Conservation (phyloP, 1,139 yeast species). For the Eremothecium gossypii region DNA sequence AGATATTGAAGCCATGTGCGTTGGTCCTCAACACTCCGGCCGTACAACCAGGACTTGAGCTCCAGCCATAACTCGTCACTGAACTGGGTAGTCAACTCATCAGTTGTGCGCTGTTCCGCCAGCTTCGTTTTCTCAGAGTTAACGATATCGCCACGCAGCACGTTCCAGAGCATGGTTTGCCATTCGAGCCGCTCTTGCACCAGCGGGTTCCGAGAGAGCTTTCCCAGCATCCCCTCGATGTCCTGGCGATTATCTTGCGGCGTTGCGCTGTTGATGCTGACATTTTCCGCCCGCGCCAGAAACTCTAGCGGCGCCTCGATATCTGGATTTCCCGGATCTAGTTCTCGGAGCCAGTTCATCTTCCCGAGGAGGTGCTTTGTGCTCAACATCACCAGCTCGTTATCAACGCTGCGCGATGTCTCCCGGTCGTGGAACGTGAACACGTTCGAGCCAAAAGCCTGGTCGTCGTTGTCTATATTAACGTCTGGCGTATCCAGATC, state of each 20-base stretch:
- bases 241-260: conserved; percentile 4
- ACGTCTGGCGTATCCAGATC: conserved; percentile 25
- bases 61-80: conserved; percentile 67
- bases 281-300: conserved; percentile 4
- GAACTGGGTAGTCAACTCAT: conserved; percentile 44
- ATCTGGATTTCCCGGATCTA: conserved; percentile 17
- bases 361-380: conserved; percentile 20
- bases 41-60: conserved; percentile 73
- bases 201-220: conserved; percentile 41
- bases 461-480: conserved; percentile 21
- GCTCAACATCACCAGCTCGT: conserved; percentile 21
- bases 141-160: conserved; percentile 89
- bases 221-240: conserved; percentile 22
- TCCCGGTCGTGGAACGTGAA: conserved; percentile 19
- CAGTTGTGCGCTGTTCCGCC: conserved; percentile 34
- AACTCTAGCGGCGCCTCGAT: conserved; percentile 10
- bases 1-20: conserved; percentile 59
- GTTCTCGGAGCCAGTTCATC: conserved; percentile 23
- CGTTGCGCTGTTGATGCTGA: conserved; percentile 2
- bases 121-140: conserved; percentile 83
- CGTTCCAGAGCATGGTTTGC: conserved; percentile 90
- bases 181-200: conserved; percentile 82
- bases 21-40: conserved; percentile 77
- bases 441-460: conserved; percentile 16
- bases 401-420: conserved; percentile 17